Evolutionary conservation across 108 stramenopile genomes (phyloP), one percentile per base, ranked within the genome.

Genomic region (Nannochloropsis oceanica): DNA sequence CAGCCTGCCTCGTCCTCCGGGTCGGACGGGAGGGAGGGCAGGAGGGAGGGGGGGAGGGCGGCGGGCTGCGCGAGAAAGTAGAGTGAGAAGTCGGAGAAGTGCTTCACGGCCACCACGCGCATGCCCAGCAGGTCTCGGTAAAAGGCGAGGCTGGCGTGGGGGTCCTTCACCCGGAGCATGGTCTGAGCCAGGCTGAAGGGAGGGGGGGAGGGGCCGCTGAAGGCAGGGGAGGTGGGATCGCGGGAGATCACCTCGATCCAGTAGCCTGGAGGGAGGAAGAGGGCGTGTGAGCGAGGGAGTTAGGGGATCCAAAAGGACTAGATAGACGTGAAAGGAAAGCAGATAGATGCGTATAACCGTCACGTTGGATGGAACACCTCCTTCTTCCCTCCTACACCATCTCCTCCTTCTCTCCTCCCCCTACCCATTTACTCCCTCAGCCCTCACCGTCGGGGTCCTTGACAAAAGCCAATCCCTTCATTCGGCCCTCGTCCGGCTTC

Each of bases 91-190:
- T 89, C 90, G 79, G 50, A 84, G 87, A 94, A 98, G 87, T 98
- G 93, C 80, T 89, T 84, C 86, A 93, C 92, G 34, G 85, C 83
- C 27, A 98, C 43, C 44, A 97, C 88, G 43, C 43, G 43, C 95
- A 95, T 94, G 42, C 95, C 94, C 81, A 97, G 85, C 43, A 88
- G 84, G 84, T 95, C 85, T 14, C 81, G 18, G 91, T 97, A 99
- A 85, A 97, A 98, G 27, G 92, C 90, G 24, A 99, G 85, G 25
- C 90, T 91, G 81, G 94, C 94, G 27, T 89, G 83, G 46, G 96
- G 95, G 91, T 99, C 97, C 84, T 96, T 96, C 44, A 98, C 92
- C 18, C 98, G 94, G 25, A 99, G 82, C 98, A 99, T 99, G 42
- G 95, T 96, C 85, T 98, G 98, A 2, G 94, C 94, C 83, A 97